A percentile compares a stretch with the other conserved stretches of the same genome.
Conservation (phyloP, 257 asterid species). For the Voacanga thouarsii region DNA sequence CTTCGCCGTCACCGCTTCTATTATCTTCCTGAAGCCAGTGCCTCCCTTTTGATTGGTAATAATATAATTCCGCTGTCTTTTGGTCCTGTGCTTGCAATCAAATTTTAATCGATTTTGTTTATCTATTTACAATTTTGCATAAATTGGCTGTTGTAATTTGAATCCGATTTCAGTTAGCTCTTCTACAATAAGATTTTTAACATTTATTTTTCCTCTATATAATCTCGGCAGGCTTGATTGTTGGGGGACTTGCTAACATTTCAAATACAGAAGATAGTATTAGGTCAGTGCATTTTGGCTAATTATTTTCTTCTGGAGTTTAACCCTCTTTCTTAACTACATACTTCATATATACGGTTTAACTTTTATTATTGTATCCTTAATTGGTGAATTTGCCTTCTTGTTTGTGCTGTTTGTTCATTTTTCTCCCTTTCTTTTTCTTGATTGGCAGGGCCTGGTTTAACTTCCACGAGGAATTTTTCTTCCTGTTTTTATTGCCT, state of each 20-base stretch:
- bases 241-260: conserved; percentile 85
- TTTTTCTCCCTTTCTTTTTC: background rate
- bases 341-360: background rate
- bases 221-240: conserved; percentile 63
- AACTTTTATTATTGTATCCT: background rate
- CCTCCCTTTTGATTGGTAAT: conserved; percentile 94
- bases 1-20: conserved; percentile 94
- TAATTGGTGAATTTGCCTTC: background rate
- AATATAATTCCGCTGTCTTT: background rate
- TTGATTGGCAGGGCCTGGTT: conserved; percentile 83
- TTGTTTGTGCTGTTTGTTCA: background rate
- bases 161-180: background rate
- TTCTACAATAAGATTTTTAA: background rate
- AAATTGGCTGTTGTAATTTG: background rate
- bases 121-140: background rate
- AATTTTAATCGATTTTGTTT: background rate
- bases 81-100: background rate
- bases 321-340: background rate
- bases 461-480: conserved; percentile 98
- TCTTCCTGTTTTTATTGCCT: conserved; percentile 93
- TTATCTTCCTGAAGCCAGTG: conserved; percentile 99
- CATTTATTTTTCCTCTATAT: background rate
- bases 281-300: conserved; percentile 41
- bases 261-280: conserved; percentile 83
- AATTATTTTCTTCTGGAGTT: background rate